phyloP scores from a whole-genome alignment of 2,329 filamentous ascomycete genomes.

The Sclerotinia spermophila region DNA sequence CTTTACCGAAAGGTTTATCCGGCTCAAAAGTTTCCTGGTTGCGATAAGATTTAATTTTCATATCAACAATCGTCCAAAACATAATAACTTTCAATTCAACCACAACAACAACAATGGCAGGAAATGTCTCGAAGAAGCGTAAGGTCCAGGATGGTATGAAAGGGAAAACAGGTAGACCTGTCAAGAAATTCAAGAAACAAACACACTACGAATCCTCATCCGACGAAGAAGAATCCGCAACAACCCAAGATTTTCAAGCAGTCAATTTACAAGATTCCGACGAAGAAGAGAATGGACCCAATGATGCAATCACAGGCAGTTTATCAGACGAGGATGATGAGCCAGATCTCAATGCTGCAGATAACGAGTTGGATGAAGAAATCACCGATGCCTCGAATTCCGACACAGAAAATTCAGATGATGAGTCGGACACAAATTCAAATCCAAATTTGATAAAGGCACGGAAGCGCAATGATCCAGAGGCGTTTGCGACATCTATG shows the following conservation, averaged over 20 bases:
- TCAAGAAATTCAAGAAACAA: conserved; percentile 61
- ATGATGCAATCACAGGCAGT: conserved; percentile 28
- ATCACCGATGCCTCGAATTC: conserved; percentile 41
- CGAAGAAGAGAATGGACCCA: conserved; percentile 34
- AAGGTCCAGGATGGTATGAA: conserved; percentile 57
- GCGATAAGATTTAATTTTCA: conserved; percentile 16
- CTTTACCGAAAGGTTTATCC: conserved; percentile 10
- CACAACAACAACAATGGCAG: conserved; percentile 32
- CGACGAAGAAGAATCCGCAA: conserved; percentile 42
- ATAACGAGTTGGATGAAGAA: conserved; percentile 31
- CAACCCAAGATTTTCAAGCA: conserved; percentile 45
- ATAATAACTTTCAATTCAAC: conserved; percentile 11
- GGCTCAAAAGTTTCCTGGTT: conserved; percentile 14
- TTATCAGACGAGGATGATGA: conserved; percentile 33
- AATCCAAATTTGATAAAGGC: conserved; percentile 46
- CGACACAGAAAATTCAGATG: conserved; percentile 32
- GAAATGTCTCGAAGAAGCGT: conserved; percentile 47
- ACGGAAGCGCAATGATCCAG: conserved; percentile 87
- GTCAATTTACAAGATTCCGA: conserved; percentile 46
- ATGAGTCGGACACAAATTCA: conserved; percentile 41
- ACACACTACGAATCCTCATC: conserved; percentile 58
- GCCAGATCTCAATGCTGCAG: conserved; percentile 23
- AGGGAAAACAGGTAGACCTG: conserved; percentile 45
- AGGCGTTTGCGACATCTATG: conserved; percentile 87
- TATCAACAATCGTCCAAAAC: not conserved